phyloP scores from a whole-genome alignment of 768 basidiomycete species.

The Mycena kentingensis region DNA sequence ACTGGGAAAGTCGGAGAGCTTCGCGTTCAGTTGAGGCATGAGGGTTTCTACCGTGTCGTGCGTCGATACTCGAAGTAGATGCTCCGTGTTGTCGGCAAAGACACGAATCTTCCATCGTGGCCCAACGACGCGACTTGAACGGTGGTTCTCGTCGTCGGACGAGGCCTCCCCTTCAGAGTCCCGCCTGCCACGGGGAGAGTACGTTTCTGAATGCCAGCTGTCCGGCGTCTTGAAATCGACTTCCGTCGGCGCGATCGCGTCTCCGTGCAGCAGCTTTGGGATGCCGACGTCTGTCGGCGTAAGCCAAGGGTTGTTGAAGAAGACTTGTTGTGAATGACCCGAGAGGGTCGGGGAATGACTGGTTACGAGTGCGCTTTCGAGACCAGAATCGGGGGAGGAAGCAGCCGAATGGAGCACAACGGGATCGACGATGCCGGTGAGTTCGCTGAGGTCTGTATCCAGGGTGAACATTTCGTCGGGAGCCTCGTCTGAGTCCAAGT shows the following conservation, averaged over 20 bases:
- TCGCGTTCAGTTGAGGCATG: conserved; percentile 5
- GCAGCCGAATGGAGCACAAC: conserved; percentile 32
- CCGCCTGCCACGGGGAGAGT: neutral
- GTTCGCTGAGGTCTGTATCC: conserved; percentile 67
- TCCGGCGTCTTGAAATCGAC: conserved; percentile 39
- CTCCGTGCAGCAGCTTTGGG: neutral
- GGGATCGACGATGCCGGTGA: conserved; percentile 80
- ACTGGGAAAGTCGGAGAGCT: conserved; percentile 29
- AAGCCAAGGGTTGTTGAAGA: conserved; percentile 45
- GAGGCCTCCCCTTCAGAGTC: conserved; percentile 22
- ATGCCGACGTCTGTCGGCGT: conserved; percentile 21
- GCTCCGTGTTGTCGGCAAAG: conserved; percentile 71
- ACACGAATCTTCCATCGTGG: conserved; percentile 46
- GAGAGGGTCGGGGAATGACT: conserved; percentile 35
- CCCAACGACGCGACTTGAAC: conserved; percentile 1
- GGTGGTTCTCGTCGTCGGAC: conserved; percentile 32
- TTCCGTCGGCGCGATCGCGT: neutral
- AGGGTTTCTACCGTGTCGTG: conserved; percentile 44
- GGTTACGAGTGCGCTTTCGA: too few relatives aligned
- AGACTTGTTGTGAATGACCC: conserved; percentile 30
- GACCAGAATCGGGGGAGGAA: conserved; percentile 44
- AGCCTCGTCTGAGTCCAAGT: conserved; percentile 9
- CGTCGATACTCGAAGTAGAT: conserved; percentile 63
- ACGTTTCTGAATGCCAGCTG: conserved; percentile 11
- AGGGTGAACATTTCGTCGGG: conserved; percentile 42